Percentiles rank a stretch among this genome's conserved stretches.
Evolutionary conservation across 352 stramenopile genomes (phyloP).

Genomic region (Blastocystis sp.): DNA sequence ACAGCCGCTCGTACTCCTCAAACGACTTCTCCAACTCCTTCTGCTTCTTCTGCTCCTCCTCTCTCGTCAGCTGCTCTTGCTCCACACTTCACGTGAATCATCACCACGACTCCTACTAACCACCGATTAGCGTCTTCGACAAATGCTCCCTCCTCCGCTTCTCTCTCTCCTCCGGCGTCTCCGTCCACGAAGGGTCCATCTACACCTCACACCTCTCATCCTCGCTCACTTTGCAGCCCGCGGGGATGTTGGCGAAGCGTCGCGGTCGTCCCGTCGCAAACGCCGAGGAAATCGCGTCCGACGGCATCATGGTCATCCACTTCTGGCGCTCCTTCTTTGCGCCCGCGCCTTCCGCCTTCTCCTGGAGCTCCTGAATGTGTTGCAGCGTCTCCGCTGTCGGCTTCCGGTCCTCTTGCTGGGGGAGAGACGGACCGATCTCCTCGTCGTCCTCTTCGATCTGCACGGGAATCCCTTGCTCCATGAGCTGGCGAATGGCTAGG

Average conservation of each 20-base stretch:
- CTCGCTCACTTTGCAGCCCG: constrained; percentile 10
- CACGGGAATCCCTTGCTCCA: constrained; percentile 12
- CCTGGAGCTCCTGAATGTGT: not conserved
- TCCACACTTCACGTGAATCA: not conserved
- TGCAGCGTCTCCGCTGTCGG: constrained; percentile 36
- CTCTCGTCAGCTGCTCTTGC: not conserved
- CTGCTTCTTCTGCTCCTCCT: constrained; percentile 15
- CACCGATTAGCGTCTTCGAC: constrained; percentile 32
- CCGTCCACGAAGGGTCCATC: constrained; percentile 57
- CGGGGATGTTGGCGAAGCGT: constrained; percentile 33
- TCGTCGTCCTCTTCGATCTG: constrained; percentile 44
- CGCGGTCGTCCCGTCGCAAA: constrained; percentile 9
- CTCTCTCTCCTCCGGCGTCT: constrained; percentile 37
- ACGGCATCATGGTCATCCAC: constrained; percentile 65
- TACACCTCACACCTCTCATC: not conserved
- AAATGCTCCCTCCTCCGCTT: constrained; percentile 27
- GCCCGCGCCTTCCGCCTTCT: not conserved
- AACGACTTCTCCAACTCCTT: constrained; percentile 42
- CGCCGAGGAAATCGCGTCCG: constrained; percentile 13
- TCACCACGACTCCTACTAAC: not conserved
- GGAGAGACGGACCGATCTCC: constrained; percentile 18
- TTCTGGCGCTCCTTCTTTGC: constrained; percentile 10
- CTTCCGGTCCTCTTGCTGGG: constrained; percentile 26
- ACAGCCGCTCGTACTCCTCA: constrained; percentile 23
- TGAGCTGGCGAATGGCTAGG: constrained; percentile 21